Conservation (phyloP, 441 rosid species). For the Gossypium lobatum region DNA sequence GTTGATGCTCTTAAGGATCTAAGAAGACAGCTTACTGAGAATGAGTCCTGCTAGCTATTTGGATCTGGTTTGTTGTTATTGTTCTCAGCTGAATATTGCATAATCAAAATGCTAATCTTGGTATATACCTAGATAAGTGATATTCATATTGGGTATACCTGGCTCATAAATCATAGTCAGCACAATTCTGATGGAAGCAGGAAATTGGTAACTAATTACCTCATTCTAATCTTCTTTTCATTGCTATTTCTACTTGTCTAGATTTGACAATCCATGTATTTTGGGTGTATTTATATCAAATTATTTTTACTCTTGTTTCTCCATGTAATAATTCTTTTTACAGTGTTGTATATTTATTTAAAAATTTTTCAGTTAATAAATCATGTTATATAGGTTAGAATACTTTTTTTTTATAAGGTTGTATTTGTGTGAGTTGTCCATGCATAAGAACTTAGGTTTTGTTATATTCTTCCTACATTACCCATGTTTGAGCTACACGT, state of each 20-base stretch:
- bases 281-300: background rate
- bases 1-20: constrained; percentile 72
- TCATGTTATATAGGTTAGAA: background rate
- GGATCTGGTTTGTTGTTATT: background rate
- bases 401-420: background rate
- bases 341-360: background rate
- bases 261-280: background rate
- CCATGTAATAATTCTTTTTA: background rate
- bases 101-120: background rate
- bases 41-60: constrained; percentile 27
- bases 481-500: no score
- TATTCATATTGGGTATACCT: background rate
- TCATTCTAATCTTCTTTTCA: background rate
- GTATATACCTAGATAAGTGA: background rate
- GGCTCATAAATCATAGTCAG: background rate
- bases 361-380: background rate
- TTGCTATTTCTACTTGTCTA: background rate
- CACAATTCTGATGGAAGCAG: background rate
- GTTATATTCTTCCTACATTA: no score
- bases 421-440: background rate
- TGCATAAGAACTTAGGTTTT: no score
- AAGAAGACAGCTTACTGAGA: constrained; percentile 51
- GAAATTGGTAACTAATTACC: background rate
- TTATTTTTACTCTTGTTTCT: background rate
- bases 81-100: background rate